phyloP scores from a whole-genome alignment of 257 asterid species.

The Euphrasia confusa region DNA sequence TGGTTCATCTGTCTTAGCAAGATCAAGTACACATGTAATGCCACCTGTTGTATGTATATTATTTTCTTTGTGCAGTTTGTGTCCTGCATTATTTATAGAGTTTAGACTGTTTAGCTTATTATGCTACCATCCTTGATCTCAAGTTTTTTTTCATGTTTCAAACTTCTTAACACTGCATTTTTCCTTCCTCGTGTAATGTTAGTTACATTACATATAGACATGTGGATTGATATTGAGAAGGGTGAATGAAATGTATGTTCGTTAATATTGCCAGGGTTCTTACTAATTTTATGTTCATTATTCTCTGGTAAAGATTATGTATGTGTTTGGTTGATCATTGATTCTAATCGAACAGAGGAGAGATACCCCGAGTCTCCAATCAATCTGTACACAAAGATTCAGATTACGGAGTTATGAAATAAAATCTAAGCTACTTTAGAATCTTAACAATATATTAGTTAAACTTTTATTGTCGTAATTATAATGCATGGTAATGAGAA shows the following conservation, averaged over 20 bases:
- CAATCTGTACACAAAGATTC: background rate
- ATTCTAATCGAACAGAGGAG: background rate
- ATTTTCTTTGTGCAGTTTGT: background rate
- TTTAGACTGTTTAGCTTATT: background rate
- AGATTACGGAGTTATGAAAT: background rate
- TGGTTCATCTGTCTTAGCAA: constrained; percentile 49
- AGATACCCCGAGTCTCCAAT: too few relatives aligned
- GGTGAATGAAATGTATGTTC: background rate
- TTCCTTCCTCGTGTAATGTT: background rate
- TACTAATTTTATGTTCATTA: background rate
- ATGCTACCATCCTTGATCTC: constrained; percentile 9
- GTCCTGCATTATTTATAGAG: background rate
- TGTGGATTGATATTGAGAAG: background rate
- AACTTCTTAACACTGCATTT: background rate
- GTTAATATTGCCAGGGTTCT: too few relatives aligned
- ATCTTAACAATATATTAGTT: too few relatives aligned
- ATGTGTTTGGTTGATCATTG: background rate
- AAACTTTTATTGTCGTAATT: too few relatives aligned
- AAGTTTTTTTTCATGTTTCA: constrained; percentile 1
- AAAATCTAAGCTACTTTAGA: background rate
- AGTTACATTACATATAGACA: background rate
- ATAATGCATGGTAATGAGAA: too few relatives aligned
- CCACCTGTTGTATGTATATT: constrained; percentile 53
- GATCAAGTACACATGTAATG: constrained; percentile 45
- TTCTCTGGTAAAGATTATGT: background rate